Evolutionary conservation across 352 stramenopile species (phyloP).

Genomic region (Phytophthora cryptogea): DNA sequence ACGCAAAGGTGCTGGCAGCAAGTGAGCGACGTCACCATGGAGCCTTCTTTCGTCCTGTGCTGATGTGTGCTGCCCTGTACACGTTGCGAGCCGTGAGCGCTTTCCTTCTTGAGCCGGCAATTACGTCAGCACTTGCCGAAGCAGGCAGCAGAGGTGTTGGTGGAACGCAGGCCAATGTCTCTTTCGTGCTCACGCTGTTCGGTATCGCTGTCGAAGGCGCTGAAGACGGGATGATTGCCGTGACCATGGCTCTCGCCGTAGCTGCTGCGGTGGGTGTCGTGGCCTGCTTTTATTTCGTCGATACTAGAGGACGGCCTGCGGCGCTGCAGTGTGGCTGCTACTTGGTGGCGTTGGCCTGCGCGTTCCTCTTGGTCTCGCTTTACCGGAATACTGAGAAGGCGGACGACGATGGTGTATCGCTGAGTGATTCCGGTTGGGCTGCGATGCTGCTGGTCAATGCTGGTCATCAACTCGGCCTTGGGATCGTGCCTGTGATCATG

Average conservation of each 20-base stretch:
- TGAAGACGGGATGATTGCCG: constrained; percentile 53
- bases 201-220: constrained; percentile 58
- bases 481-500: constrained; percentile 59
- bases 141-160: constrained; percentile 28
- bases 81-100: constrained; percentile 51
- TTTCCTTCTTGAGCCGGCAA: constrained; percentile 55
- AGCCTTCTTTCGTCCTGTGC: constrained; percentile 70
- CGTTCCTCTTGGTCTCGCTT: constrained; percentile 56
- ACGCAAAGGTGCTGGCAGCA: constrained; percentile 64
- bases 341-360: constrained; percentile 48
- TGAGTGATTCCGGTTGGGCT: constrained; percentile 65
- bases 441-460: constrained; percentile 66
- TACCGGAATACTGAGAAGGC: constrained; percentile 32
- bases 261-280: constrained; percentile 52
- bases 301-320: constrained; percentile 56
- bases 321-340: constrained; percentile 64
- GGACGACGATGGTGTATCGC: constrained; percentile 25
- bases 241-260: constrained; percentile 46
- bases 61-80: constrained; percentile 59
- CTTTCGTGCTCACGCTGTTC: constrained; percentile 66
- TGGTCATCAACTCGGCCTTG: constrained; percentile 68
- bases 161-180: constrained; percentile 24
- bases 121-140: constrained; percentile 46
- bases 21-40: constrained; percentile 57
- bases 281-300: constrained; percentile 68